Percentiles rank a stretch among this genome's conserved stretches.
Evolutionary conservation across 2,329 filamentous ascomycete genomes (phyloP).

Genomic region (Botrytis fabae): DNA sequence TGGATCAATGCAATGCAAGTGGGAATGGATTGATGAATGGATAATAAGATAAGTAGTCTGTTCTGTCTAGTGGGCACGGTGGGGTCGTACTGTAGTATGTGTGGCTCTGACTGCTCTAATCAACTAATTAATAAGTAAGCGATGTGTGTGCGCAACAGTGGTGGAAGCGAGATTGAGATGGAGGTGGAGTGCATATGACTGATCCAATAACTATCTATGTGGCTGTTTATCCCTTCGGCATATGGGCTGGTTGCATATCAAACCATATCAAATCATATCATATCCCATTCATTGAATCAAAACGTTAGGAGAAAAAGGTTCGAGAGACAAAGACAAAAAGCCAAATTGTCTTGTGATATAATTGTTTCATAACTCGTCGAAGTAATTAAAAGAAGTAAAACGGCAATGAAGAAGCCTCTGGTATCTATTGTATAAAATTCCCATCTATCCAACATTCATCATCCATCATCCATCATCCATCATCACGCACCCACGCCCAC

Average conservation of each 20-base stretch:
- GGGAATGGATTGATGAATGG: no score
- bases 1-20: background rate
- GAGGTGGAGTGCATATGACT: background rate
- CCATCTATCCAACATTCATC: background rate
- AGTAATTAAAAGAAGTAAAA: conserved; percentile 1
- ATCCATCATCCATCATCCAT: background rate
- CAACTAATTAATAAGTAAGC: background rate
- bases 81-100: background rate
- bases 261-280: no score
- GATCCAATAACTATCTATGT: background rate
- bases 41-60: no score
- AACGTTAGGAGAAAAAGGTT: background rate
- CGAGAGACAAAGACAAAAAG: background rate
- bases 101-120: no score
- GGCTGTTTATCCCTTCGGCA: background rate
- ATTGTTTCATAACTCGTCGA: background rate
- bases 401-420: background rate
- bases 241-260: background rate
- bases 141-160: background rate
- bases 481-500: no score
- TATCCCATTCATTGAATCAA: background rate
- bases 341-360: background rate
- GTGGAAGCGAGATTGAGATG: background rate
- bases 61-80: background rate
- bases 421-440: conserved; percentile 4